Base-by-base conservation (phyloP, 495 filamentous ascomycete genomes). In the Saxophila tyrrhenica region DNA sequence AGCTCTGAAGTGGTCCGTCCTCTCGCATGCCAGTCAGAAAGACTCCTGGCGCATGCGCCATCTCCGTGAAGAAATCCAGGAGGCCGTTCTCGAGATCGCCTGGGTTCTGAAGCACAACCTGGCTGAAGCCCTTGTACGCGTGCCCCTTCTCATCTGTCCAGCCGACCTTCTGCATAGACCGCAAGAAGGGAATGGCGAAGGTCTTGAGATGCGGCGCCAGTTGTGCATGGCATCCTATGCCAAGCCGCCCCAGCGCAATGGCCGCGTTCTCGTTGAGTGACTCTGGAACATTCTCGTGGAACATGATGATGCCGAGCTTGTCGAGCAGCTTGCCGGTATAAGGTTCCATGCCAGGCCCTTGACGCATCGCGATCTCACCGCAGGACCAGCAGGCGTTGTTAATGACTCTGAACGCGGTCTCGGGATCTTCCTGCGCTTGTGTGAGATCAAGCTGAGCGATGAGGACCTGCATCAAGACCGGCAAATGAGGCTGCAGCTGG, bases 301-400 rank as follows among this genome's bases (percentile, higher is more conserved):
- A 79, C 47, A 96, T 79, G 59, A 99, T 95, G 29, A 77, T 73
- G 41, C 84, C 72, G 20, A 90, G 78, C 17, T 84, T 82, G 25
- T 80, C 75, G 49, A 95, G 85, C 13, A 96, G 69, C 55, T 85
- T 74, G 11, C 87, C 81, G 20, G 86, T 78, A 60, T 84, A 94
- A 0, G 89, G 86, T 0, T 73, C 75, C 78, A 97, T 84, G 20
- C 71, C 76, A 41, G 74, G 73, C 54, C 80, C 77, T 60, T 87
- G 80, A 62, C 87, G 81, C 68, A 96, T 82, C 9, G 89, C 83
- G 54, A 99, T 94, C 71, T 99, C 92, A 17, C 92, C 92, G 21
- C 81, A 85, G 25, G 90, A 92, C 92, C 92, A 99, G 73, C 94
- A 97, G 25, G 92, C 90, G 65, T 99, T 99, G 76, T 97, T 99